Conservation (phyloP, 2,329 filamentous ascomycete genomes). For the Amylocarpus encephaloides region DNA sequence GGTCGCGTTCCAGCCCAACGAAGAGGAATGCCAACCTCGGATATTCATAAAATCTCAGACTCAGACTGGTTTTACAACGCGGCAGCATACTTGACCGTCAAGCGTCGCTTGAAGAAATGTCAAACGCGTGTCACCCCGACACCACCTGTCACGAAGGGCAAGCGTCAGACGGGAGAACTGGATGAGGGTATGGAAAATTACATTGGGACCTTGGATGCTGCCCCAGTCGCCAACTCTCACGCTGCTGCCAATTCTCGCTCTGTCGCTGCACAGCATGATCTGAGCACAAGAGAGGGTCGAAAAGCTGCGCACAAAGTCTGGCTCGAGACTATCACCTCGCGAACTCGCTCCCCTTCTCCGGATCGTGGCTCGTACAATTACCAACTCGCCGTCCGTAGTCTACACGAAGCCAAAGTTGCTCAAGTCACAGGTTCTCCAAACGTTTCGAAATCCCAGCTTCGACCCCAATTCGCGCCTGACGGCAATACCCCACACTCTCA, state of each 20-base stretch:
- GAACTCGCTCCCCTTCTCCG: neutral
- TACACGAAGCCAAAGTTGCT: neutral
- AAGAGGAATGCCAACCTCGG: neutral
- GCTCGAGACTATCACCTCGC: slow-evolving; percentile 3
- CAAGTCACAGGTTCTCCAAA: neutral
- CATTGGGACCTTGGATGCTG: neutral
- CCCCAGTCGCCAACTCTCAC: neutral
- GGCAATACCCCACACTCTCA: slow-evolving; percentile 1
- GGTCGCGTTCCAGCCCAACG: neutral
- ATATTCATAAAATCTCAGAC: neutral
- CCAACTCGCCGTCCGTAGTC: neutral
- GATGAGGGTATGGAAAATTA: neutral
- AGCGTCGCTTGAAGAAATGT: neutral
- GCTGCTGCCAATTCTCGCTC: neutral
- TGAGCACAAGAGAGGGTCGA: neutral
- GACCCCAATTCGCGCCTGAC: neutral
- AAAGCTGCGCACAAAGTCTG: neutral
- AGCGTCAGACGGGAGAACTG: neutral
- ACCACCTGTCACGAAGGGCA: neutral
- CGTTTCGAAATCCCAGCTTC: neutral
- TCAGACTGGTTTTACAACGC: slow-evolving; percentile 2
- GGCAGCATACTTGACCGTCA: neutral
- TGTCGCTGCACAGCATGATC: too few species aligned
- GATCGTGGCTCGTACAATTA: neutral
- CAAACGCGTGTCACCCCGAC: neutral